Percentiles rank a stretch among this genome's conserved stretches.
These are phyloP conservation scores for Corrigiola litoralis DNA, from an alignment of 179 eudicot genomes.

Conservation along the genomic window DNA sequence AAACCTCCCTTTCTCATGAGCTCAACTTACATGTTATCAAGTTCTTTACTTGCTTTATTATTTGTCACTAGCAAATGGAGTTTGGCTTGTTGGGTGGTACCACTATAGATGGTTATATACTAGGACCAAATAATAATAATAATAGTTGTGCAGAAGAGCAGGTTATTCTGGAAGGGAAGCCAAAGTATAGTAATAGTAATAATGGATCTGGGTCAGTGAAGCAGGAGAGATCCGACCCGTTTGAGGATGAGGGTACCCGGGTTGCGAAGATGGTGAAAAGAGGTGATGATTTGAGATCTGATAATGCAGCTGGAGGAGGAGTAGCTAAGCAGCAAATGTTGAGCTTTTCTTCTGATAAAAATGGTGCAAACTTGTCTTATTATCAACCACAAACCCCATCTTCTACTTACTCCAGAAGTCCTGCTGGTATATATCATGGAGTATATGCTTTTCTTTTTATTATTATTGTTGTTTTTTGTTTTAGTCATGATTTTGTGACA, in stretches of 20 bases:
- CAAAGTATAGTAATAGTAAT: constrained; percentile 18
- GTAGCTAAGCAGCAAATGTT: constrained; percentile 65
- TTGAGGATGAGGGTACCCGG: constrained; percentile 38
- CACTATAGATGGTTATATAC: constrained; percentile 26
- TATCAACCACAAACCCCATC: constrained; percentile 26
- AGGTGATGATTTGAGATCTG: constrained; percentile 45
- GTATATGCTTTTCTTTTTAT: not conserved
- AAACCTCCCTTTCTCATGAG: constrained; percentile 18
- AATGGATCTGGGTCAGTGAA: constrained; percentile 42
- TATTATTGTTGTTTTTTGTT: not conserved
- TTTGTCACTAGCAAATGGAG: constrained; percentile 40
- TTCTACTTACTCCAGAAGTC: constrained; percentile 30
- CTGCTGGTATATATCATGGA: constrained; percentile 32
- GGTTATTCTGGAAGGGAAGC: constrained; percentile 21
- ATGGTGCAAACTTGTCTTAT: constrained; percentile 38
- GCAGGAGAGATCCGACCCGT: constrained; percentile 42
- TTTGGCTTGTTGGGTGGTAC: constrained; percentile 59
- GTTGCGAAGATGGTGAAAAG: constrained; percentile 42
- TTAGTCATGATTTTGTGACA: constrained; percentile 13
- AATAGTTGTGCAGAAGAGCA: not conserved
- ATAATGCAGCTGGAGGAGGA: constrained; percentile 16
- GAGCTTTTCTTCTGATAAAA: constrained; percentile 54
- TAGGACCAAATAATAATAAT: constrained; percentile 6
- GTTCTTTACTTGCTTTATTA: not conserved
- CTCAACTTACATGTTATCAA: constrained; percentile 15